Evolutionary conservation across 164 flowering plant species (phyloP).

Genomic region (Magnolia sinica): DNA sequence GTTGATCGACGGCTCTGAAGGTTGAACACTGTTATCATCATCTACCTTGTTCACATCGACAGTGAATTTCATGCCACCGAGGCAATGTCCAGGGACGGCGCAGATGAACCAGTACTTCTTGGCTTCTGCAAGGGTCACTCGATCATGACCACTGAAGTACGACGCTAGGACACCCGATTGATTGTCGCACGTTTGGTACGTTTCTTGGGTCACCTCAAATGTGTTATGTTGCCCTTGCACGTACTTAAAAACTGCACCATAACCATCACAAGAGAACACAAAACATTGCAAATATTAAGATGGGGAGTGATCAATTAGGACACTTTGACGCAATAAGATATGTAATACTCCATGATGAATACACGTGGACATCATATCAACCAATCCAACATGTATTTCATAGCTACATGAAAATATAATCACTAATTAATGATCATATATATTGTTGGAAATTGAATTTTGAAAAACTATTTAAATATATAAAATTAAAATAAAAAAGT

Average conservation of each 20-base stretch:
- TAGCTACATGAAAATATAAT: neutral
- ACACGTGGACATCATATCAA: neutral
- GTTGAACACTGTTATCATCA: neutral
- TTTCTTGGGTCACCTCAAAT: slow-evolving; percentile 34
- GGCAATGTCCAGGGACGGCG: slow-evolving; percentile 39
- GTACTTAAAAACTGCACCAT: slow-evolving; percentile 41
- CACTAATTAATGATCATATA: neutral
- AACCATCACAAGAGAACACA: too few species aligned
- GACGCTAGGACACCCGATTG: slow-evolving; percentile 31
- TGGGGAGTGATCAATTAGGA: neutral
- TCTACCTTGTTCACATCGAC: slow-evolving; percentile 22
- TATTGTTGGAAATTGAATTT: too few species aligned
- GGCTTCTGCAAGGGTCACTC: slow-evolving; percentile 26
- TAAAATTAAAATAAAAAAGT: too few species aligned
- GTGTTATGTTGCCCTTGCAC: slow-evolving; percentile 37
- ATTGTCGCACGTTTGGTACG: slow-evolving; percentile 39
- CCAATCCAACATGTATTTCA: neutral
- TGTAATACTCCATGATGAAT: neutral
- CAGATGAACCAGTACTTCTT: slow-evolving; percentile 56
- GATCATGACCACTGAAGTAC: slow-evolving; percentile 43
- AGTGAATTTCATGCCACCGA: slow-evolving; percentile 52
- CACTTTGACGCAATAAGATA: neutral
- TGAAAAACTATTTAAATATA: too few species aligned
- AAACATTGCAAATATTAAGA: too few species aligned
- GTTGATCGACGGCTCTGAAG: neutral